A percentile compares a stretch with the other conserved stretches of the same genome.
phyloP scores from a whole-genome alignment of 1,284 basidiomycete species.

The Phylloboletellus chloephorus region DNA sequence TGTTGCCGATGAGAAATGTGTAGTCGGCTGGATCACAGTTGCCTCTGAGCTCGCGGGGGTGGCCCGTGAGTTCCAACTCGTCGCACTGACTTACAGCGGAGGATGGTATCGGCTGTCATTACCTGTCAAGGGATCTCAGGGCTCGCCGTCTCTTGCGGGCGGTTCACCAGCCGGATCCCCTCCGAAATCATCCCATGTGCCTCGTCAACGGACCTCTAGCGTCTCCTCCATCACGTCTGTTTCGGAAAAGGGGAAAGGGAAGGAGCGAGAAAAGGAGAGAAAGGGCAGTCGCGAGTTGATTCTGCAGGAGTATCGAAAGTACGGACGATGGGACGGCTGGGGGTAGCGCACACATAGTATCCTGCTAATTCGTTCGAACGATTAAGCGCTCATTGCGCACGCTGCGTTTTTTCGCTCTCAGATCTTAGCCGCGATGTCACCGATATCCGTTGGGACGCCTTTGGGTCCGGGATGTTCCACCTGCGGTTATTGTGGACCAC shows the following conservation, averaged over 20 bases:
- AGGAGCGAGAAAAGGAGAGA: conserved; percentile 51
- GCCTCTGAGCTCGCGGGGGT: conserved; percentile 34
- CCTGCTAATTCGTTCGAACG: neutral
- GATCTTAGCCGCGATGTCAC: conserved; percentile 22
- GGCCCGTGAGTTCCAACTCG: conserved; percentile 63
- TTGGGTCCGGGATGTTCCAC: conserved; percentile 26
- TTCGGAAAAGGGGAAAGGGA: conserved; percentile 54
- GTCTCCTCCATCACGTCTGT: conserved; percentile 46
- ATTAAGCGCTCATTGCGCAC: neutral
- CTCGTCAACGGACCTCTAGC: conserved; percentile 48
- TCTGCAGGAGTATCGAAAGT: conserved; percentile 70
- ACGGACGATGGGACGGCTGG: conserved; percentile 85
- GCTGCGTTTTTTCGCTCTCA: neutral
- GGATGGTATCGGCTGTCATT: conserved; percentile 90
- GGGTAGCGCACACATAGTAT: conserved; percentile 36
- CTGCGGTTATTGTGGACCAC: conserved; percentile 41
- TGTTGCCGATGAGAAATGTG: conserved; percentile 77
- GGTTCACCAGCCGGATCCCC: conserved; percentile 36
- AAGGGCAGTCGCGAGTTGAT: conserved; percentile 62
- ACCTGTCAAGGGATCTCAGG: conserved; percentile 41
- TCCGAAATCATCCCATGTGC: conserved; percentile 35
- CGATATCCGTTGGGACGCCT: conserved; percentile 30
- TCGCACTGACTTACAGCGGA: conserved; percentile 82
- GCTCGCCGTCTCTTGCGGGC: conserved; percentile 5
- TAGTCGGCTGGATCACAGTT: conserved; percentile 77